Base-by-base conservation (phyloP, 2,329 filamentous ascomycete genomes). In the Fonsecaea monophora region DNA sequence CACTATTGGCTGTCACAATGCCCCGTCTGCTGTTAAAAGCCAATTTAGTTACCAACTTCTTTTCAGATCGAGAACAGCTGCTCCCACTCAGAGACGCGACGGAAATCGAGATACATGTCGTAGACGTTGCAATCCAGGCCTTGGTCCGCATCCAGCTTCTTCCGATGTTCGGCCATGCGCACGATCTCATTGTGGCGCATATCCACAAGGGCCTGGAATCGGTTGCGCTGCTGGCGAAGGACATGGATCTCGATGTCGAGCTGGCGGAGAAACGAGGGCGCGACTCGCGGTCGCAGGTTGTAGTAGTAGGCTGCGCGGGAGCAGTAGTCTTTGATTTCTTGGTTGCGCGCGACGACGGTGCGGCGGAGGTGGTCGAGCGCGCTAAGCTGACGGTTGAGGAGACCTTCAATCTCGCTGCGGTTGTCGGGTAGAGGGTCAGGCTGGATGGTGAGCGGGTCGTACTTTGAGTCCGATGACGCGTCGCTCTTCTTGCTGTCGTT, bases 111-210 rank as follows among this genome's bases (percentile, higher is more conserved):
- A 48, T 72, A 72, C 65, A 71, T 67, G 15, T 68, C 62, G 18
- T 65, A 66, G 9, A 70, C 62, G 12, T 65, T 68, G 34, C 66
- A 68, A 21, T 68, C 62, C 45, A 68, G 21, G 6, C 70, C 70
- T 32, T 67, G 65, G 8, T 56, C 53, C 35, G 56, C 59, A 40
- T 68, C 70, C 61, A 72, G 60, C 30, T 66, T 63, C 50, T 61
- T 67, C 37, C 66, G 62, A 37, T 60, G 59, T 2, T 62, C 57
- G n/a, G 69, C 70, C 62, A 75, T 74, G 21, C 74, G 62, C 15
- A 70, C 69, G 53, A 76, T 64, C 60, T 75, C 70, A 8, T 68
- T 54, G 15, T 72, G 67, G 53, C 74, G 74, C 59, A 71, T 73
- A 18, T 66, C 60, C 35, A 74, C 70, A 3, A 60, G 55, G 4